These are phyloP conservation scores for Babesia caballi DNA, from an alignment of 169 alveolate species.

Conservation along the genomic window DNA sequence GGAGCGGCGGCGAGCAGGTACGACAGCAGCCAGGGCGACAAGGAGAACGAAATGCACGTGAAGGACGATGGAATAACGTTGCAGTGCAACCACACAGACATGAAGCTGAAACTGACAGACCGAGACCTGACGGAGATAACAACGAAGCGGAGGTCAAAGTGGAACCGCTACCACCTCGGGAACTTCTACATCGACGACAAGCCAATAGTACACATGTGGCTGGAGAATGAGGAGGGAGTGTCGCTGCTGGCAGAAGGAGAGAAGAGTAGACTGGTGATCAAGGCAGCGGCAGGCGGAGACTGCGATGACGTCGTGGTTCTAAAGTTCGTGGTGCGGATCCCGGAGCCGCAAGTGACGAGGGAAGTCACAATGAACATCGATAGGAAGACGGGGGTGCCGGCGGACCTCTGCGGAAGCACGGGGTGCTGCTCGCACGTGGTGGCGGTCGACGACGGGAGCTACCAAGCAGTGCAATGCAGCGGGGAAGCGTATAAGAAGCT, in stretches of 20 bases:
- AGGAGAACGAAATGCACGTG: no score
- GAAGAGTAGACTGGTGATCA: neutral
- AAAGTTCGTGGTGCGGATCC: neutral
- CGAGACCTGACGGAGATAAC: neutral
- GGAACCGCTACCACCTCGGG: conserved; percentile 16
- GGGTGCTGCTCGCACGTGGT: neutral
- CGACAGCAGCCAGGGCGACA: no score
- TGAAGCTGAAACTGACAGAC: neutral
- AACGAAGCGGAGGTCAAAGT: neutral
- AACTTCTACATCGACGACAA: neutral
- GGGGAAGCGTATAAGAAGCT: neutral
- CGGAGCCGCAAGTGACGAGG: neutral
- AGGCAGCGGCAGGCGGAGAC: neutral
- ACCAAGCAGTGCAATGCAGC: neutral
- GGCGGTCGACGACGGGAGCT: neutral
- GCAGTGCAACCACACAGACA: no score
- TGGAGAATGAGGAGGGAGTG: neutral
- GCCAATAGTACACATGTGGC: conserved; percentile 10
- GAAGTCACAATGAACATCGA: neutral
- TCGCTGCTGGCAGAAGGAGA: conserved; percentile 12
- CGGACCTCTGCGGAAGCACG: no score
- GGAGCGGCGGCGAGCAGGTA: no score
- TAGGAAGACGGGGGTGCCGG: neutral
- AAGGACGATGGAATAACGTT: no score
- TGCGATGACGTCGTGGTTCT: neutral